Conservation (phyloP, 495 filamentous ascomycete species). For the Hypomontagnella submonticulosa region DNA sequence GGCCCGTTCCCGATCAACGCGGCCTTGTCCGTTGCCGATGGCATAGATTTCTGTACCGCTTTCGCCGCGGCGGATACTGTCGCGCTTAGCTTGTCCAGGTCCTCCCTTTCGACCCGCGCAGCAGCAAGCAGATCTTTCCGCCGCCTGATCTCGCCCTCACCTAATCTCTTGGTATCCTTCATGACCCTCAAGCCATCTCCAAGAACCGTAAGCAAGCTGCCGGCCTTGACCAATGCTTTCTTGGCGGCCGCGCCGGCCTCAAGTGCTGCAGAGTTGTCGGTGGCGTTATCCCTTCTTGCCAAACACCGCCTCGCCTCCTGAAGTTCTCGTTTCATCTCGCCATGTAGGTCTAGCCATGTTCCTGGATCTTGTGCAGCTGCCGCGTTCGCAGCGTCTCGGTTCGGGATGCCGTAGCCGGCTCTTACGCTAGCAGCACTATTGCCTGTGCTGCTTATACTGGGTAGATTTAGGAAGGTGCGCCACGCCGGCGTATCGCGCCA, state of each 20-base stretch:
- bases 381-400: conserved; percentile 52
- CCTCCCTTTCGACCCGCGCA: conserved; percentile 85
- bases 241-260: conserved; percentile 87
- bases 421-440: conserved; percentile 60
- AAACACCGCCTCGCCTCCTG: conserved; percentile 84
- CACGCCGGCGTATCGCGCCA: conserved; percentile 90
- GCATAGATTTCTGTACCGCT: conserved; percentile 36
- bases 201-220: conserved; percentile 71
- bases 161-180: conserved; percentile 62
- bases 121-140: conserved; percentile 80
- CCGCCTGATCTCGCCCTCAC: conserved; percentile 88
- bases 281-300: conserved; percentile 78
- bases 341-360: conserved; percentile 87
- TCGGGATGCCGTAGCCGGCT: conserved; percentile 55
- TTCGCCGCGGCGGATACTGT: conserved; percentile 66
- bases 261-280: conserved; percentile 63
- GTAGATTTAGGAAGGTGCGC: conserved; percentile 88
- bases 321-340: conserved; percentile 82
- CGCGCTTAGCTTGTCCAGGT: conserved; percentile 81
- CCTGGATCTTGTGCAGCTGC: conserved; percentile 75
- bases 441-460: conserved; percentile 59
- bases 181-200: conserved; percentile 74
- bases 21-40: conserved; percentile 46
- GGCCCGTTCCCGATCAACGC: conserved; percentile 50
- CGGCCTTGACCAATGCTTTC: conserved; percentile 79